Evolutionary conservation across 2,329 filamentous ascomycete species (phyloP).

Genomic region (Eutypella sp.): DNA sequence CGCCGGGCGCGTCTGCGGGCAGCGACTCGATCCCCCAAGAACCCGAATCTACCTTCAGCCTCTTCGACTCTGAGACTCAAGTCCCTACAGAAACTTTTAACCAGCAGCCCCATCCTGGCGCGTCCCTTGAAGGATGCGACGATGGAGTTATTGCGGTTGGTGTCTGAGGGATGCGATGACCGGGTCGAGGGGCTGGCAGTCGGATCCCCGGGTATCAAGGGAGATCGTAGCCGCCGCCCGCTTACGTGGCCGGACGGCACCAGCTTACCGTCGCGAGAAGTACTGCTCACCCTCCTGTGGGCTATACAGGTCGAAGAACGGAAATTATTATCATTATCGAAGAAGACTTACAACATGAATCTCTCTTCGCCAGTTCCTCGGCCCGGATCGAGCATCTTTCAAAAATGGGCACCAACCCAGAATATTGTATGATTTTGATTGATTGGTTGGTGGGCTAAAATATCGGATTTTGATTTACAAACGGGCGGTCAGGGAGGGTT

Average conservation of each 20-base stretch:
- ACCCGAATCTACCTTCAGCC: conserved; percentile 46
- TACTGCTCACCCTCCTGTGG: conserved; percentile 31
- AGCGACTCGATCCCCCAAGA: conserved; percentile 46
- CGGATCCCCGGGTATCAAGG: conserved; percentile 32
- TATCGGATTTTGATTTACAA: too few species aligned
- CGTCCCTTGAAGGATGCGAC: conserved; percentile 70
- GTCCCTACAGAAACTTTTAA: conserved; percentile 60
- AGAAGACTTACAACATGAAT: conserved; percentile 12
- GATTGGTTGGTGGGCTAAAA: too few species aligned
- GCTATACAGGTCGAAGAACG: conserved; percentile 30
- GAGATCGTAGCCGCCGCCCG: conserved; percentile 28
- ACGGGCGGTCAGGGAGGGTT: too few species aligned
- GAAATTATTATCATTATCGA: conserved; percentile 18
- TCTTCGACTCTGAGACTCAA: conserved; percentile 56
- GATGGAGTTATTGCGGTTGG: conserved; percentile 68
- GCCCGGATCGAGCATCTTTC: conserved; percentile 22
- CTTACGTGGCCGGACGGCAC: conserved; percentile 30
- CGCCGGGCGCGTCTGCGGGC: conserved; percentile 44
- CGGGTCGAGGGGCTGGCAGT: conserved; percentile 35
- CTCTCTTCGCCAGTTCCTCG: conserved; percentile 18
- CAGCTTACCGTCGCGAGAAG: conserved; percentile 31
- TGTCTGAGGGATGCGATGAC: conserved; percentile 52
- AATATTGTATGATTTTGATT: conserved; percentile 20
- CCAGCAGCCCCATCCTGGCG: conserved; percentile 70
- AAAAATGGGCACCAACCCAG: conserved; percentile 19